Evolutionary conservation across 1,139 yeast genomes (phyloP), one percentile per base, ranked within the genome.

Genomic region (Meyerozyma athensensis): DNA sequence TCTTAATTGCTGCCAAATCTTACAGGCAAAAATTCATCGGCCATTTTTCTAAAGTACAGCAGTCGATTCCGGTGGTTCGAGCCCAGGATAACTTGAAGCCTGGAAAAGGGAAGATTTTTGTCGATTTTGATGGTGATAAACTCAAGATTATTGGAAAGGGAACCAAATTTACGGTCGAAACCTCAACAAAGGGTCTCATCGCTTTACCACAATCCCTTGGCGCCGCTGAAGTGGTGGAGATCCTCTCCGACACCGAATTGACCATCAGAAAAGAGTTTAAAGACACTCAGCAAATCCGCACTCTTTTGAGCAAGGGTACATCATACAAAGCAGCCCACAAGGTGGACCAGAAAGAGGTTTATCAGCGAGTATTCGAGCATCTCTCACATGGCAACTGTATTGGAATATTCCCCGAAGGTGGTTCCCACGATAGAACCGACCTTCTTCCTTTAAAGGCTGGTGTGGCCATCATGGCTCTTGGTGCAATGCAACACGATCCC

Each of bases 381-480:
- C 70, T 92, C 45, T 75, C 86, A 14, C 73, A 77, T 41, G 89
- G 92, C 36, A 79, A 86, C 43, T 86, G 95, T 48, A 67, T 92
- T 26, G 98, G 97, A n/a, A 86, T 92, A 37, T 92, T 90, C 63
- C 97, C 97, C 3, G 97, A 90, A 63, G 97, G 97, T 37, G 97
- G 97, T 0, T 86, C 96, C 13, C 98, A 92, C 52, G 98, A 92
- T 58, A 72, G 97, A 44, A 81, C 97, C 0, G 95, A 87, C 47
- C 62, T 92, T 46, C 66, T 92, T 39, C 97, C 97, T 0, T 67
- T 92, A 52, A 92, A 92, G 54, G 97, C 97, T 0, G 98, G 98
- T 40, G 97, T 92, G 13, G 97, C 97, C 2, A 83, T 92, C 37
- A 92, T 92, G 97, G 97, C 97, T 0, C 66, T 92, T 16, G 97